Evolutionary conservation across 768 basidiomycete genomes (phyloP), one percentile per base, ranked within the genome.

Genomic region (Psilocybe tampanensis): DNA sequence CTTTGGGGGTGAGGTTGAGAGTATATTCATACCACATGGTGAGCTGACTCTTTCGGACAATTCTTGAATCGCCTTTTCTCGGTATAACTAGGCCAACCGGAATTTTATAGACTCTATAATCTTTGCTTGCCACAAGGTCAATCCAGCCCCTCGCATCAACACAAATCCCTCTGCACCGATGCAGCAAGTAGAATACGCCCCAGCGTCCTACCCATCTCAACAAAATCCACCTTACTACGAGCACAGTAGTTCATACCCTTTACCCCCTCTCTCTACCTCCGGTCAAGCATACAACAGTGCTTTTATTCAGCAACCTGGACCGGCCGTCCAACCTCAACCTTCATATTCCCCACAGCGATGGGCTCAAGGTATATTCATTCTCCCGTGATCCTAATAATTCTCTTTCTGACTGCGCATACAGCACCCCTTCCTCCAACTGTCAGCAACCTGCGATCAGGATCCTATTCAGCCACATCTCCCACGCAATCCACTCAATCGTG

Each of bases 21-120:
- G 90, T 73, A 88, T 94, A 60, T 94, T 90, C 72, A 92, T 93
- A 72, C 92, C 92, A 70, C 90, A 94, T 83, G 92, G 92, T 89
- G 69, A 64, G 84, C 72, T 58, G 56, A 50, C 62, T 59, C 43
- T 62, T 62, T 65, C 66, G 58, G 54, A 59, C 55, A 56, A 69
- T 66, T 66, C 63, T 60, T 52, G 52, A 55, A 47, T 51, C 58
- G 62, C 62, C 63, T 55, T 62, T 54, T 60, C 60, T 60, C 63
- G 57, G 63, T 68, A 69, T 71, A 68, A 72, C 70, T 68, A 64
- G 66, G 64, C 61, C 57, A 48, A 61, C 62, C 61, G 55, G 47
- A 59, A 67, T 64, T 64, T 68, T 62, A 49, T 70, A 88, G 86
- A 86, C 59, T 78, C 80, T 66, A 81, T 89, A 64, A 88, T 88